phyloP scores from a whole-genome alignment of 2,329 filamentous ascomycete genomes.

The Aspergillus alliaceus region DNA sequence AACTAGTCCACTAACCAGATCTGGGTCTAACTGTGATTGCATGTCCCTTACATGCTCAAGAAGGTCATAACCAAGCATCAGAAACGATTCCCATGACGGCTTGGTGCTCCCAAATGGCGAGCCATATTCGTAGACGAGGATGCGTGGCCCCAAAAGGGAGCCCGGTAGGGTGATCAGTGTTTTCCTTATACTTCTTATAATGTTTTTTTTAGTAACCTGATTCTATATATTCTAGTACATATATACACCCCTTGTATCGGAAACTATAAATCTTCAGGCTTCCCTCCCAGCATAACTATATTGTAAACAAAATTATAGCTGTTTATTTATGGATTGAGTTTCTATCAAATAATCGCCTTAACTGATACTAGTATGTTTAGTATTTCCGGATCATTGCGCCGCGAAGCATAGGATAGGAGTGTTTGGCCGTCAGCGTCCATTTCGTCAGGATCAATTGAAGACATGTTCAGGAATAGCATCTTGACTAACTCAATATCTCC shows the following conservation, averaged over 20 bases:
- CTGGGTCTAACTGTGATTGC: not conserved
- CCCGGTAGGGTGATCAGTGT: not conserved
- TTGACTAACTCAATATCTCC: not conserved
- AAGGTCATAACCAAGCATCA: constrained; percentile 7
- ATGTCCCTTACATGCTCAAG: not conserved
- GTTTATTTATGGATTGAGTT: no score
- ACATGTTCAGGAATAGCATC: not conserved
- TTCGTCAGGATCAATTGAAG: not conserved
- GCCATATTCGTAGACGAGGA: constrained; percentile 5
- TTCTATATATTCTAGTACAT: no score
- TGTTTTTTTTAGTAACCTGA: no score
- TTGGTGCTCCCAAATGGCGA: constrained; percentile 1
- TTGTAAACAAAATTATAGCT: no score
- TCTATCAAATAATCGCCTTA: no score
- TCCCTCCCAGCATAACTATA: no score
- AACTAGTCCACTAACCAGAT: not conserved
- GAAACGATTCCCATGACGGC: constrained; percentile 4
- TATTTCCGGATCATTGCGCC: no score
- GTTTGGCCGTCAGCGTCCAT: not conserved
- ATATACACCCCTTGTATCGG: no score
- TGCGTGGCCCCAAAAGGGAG: not conserved
- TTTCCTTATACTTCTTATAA: no score
- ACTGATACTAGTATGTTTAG: no score
- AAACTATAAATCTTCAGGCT: no score
- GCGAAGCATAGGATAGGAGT: no score